Conservation (phyloP, 768 basidiomycete species). For the Lepiota brunneoincarnata region DNA sequence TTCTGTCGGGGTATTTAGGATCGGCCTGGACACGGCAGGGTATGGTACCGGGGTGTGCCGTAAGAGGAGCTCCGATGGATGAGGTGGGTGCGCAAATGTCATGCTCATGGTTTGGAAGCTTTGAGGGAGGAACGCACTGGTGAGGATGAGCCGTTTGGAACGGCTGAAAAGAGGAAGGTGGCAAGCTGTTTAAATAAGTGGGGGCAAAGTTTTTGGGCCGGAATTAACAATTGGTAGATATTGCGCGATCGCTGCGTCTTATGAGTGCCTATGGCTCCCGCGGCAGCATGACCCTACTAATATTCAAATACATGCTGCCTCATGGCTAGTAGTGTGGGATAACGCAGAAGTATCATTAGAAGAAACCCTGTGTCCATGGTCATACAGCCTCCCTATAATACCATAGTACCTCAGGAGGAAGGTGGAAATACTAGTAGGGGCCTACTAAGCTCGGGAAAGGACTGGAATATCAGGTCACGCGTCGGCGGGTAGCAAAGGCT, state of each 20-base stretch:
- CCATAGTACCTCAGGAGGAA: too few relatives aligned
- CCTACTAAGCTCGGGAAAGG: too few relatives aligned
- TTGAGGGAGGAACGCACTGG: neutral
- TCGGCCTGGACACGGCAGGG: slow-evolving; percentile 11
- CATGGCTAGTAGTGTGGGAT: too few relatives aligned
- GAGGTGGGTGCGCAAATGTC: slow-evolving; percentile 31
- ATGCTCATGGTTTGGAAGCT: slow-evolving; percentile 22
- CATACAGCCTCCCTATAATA: too few relatives aligned
- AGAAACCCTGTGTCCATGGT: too few relatives aligned
- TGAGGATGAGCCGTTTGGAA: neutral
- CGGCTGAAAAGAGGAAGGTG: neutral
- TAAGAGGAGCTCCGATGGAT: slow-evolving; percentile 19
- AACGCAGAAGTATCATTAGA: too few relatives aligned
- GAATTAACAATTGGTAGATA: neutral
- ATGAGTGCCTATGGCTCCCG: neutral
- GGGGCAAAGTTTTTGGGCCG: neutral
- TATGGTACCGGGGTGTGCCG: neutral
- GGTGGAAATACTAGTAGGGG: too few relatives aligned
- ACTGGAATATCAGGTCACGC: too few relatives aligned
- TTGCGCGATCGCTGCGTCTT: slow-evolving; percentile 9
- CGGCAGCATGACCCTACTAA: too few relatives aligned
- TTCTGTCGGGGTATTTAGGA: slow-evolving; percentile 10
- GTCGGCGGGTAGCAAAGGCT: too few relatives aligned
- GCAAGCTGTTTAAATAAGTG: neutral
- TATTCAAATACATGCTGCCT: too few relatives aligned